phyloP scores from a whole-genome alignment of 2,329 filamentous ascomycete genomes.

The Fusarium armeniacum region DNA sequence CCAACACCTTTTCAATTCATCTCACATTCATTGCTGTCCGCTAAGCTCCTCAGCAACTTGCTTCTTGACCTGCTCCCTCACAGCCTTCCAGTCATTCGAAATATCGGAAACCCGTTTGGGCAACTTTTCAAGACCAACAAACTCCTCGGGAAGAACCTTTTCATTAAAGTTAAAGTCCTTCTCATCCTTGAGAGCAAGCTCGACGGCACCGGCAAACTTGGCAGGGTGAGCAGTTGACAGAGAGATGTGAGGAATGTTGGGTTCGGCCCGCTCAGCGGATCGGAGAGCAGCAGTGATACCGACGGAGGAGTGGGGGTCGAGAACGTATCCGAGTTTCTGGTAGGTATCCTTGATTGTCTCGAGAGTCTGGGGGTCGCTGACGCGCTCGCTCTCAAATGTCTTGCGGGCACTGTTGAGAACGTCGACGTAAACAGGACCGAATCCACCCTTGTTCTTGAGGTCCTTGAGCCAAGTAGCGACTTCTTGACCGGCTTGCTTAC shows the following conservation, averaged over 20 bases:
- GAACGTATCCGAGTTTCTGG: conserved; percentile 77
- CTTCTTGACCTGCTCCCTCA: conserved; percentile 80
- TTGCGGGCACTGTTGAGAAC: conserved; percentile 78
- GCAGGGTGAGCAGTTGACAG: conserved; percentile 95
- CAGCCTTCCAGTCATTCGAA: conserved; percentile 78
- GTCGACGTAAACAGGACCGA: conserved; percentile 79
- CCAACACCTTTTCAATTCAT: conserved; percentile 12
- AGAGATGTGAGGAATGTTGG: conserved; percentile 78
- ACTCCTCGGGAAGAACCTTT: conserved; percentile 84
- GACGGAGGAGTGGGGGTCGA: conserved; percentile 94
- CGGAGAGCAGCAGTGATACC: conserved; percentile 82
- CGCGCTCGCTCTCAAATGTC: conserved; percentile 85
- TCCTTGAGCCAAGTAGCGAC: conserved; percentile 83
- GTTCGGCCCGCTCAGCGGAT: conserved; percentile 69
- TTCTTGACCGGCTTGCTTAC: conserved; percentile 79
- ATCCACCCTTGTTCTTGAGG: conserved; percentile 85
- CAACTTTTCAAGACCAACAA: conserved; percentile 81
- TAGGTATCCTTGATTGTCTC: conserved; percentile 72
- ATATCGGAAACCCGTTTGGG: conserved; percentile 80
- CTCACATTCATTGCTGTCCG: conserved; percentile 42
- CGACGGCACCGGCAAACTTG: conserved; percentile 91
- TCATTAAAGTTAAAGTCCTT: conserved; percentile 80
- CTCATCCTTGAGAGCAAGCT: conserved; percentile 79
- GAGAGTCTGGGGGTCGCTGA: conserved; percentile 76
- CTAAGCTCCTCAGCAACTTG: conserved; percentile 77